phyloP scores from a whole-genome alignment of 345 rosid species.

The Pelargonium nanum region DNA sequence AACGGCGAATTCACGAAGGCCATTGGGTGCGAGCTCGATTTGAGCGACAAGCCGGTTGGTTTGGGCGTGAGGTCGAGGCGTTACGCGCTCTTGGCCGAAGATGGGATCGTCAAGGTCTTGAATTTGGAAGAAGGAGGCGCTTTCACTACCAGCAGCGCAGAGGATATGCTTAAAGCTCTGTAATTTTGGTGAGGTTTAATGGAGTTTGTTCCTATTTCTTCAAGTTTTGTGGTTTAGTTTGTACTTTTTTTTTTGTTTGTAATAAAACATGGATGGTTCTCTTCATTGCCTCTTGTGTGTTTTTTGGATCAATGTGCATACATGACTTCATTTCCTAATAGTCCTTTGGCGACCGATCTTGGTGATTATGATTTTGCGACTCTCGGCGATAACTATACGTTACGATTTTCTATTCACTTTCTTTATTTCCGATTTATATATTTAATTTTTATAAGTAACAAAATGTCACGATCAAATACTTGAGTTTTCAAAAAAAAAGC shows the following conservation, averaged over 20 bases:
- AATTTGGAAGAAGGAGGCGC: conserved; percentile 93
- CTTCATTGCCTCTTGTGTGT: no score
- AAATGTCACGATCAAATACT: no score
- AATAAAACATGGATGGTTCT: no score
- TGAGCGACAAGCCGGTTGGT: conserved; percentile 75
- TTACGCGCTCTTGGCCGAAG: conserved; percentile 69
- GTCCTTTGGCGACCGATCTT: no score
- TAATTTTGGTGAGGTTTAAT: conserved; percentile 22
- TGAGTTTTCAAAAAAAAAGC: no score
- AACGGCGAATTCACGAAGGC: conserved; percentile 69
- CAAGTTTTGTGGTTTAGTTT: background rate
- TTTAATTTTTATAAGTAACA: no score
- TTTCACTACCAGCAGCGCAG: conserved; percentile 75
- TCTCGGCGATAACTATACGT: no score
- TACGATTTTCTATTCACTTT: no score
- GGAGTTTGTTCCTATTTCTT: background rate
- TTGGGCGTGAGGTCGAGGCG: conserved; percentile 76
- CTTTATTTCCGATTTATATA: no score
- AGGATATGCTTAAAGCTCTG: conserved; percentile 68
- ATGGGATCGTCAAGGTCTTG: conserved; percentile 73
- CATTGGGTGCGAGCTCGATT: conserved; percentile 69
- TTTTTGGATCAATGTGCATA: no score
- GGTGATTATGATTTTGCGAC: no score
- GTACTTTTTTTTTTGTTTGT: background rate
- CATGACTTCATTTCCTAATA: no score